Conservation (phyloP, 345 rosid genomes). For the Iberis pinnata region DNA sequence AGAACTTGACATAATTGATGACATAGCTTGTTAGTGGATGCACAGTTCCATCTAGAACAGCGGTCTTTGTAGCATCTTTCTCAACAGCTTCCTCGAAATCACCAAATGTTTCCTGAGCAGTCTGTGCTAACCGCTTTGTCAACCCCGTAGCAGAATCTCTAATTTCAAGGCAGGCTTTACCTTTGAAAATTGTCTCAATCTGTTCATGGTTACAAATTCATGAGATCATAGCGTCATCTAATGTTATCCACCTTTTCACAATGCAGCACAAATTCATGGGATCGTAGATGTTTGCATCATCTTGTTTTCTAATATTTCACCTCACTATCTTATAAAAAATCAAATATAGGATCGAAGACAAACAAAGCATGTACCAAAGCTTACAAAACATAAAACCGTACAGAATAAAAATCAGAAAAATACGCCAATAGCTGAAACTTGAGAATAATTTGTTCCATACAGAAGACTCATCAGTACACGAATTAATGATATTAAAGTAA, state of each 20-base stretch:
- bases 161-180: conserved; percentile 81
- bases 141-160: conserved; percentile 80
- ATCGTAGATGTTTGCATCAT: no score
- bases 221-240: conserved; percentile 3
- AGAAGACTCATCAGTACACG: background rate
- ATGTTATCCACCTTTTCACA: background rate
- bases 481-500: conserved; percentile 1
- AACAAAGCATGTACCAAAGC: background rate
- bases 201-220: conserved; percentile 32
- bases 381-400: background rate
- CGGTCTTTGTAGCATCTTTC: conserved; percentile 92
- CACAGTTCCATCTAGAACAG: conserved; percentile 89
- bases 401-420: background rate
- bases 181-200: conserved; percentile 73
- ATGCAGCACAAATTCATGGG: background rate
- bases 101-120: conserved; percentile 94
- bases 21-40: conserved; percentile 98
- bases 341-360: conserved; percentile 1
- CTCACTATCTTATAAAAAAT: background rate
- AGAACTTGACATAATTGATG: conserved; percentile 91
- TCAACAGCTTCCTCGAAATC: conserved; percentile 99
- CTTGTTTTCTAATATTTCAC: no score
- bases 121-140: conserved; percentile 82
- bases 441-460: conserved; percentile 1
- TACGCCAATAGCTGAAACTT: conserved; percentile 7